Evolutionary conservation across 139 green algal genomes (phyloP).

Genomic region (Trebouxia sp.): DNA sequence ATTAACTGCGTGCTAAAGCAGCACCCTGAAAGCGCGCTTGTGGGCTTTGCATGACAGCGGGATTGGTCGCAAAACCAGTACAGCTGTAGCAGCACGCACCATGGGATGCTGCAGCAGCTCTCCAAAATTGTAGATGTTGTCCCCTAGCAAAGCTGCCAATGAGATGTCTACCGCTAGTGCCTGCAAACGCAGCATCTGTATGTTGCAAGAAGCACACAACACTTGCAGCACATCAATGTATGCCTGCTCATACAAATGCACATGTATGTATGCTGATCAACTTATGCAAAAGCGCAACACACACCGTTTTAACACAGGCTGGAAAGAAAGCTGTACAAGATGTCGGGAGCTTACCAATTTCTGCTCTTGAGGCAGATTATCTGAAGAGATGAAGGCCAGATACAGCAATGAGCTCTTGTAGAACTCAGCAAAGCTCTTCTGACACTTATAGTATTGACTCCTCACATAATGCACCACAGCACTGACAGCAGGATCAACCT

Average conservation of each 20-base stretch:
- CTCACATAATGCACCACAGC: constrained; percentile 86
- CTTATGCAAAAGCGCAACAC: background rate
- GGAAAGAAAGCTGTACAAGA: too few species aligned
- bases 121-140: constrained; percentile 96
- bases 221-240: background rate
- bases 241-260: background rate
- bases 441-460: constrained; percentile 83
- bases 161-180: constrained; percentile 92
- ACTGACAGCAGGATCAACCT: constrained; percentile 87
- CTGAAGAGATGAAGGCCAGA: constrained; percentile 86
- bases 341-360: constrained; percentile 53
- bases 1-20: too few species aligned
- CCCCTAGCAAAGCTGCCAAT: constrained; percentile 92
- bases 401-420: constrained; percentile 88
- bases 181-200: background rate
- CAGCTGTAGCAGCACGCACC: constrained; percentile 43
- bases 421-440: constrained; percentile 89
- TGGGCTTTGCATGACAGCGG: too few species aligned
- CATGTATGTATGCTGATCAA: background rate
- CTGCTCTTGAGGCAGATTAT: constrained; percentile 77
- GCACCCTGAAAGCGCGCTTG: too few species aligned
- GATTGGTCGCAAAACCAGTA: background rate
- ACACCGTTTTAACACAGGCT: too few species aligned
- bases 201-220: background rate
- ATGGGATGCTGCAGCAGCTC: constrained; percentile 98